Evolutionary conservation across 2,329 filamentous ascomycete species (phyloP), one percentile per base, ranked within the genome.

Genomic region (Claviceps sp.): DNA sequence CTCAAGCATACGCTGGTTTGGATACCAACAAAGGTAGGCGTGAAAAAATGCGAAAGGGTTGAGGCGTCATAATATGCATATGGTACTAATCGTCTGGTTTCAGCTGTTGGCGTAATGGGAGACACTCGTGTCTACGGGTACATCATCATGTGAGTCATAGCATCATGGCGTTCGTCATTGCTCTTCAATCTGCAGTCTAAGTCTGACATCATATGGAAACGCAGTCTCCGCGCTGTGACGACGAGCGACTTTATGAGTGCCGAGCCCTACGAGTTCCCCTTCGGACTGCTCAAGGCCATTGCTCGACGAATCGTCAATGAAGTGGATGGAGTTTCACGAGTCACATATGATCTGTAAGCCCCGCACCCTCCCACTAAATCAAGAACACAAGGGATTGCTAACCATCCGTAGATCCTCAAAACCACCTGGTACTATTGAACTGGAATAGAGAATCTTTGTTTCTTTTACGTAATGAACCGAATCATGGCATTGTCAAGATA

Each of bases 311-410:
- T 50, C 16, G 37, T 42, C 18, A 91, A 67, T 55, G 61, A 63
- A 67, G 84, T 89, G 1, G 73, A 84, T 38, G 85, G 85, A 11
- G 79, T 90, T n/a, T 79, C 78, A 58, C 72, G 84, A 26, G 85
- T 90, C 37, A 72, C 80, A 14, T 88, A 88, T 59, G 82, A 56
- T 55, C 72, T 78, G 55, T 83, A 40, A 48, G 47, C 8, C 9
- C 30, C 11, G 9, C 14, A n/a, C 6, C 14, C 5, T 6, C 18
- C 37, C 4, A 13, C 0, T n/a, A 2, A 14, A n/a, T 48, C 5
- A 22, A 26, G 20, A 38, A 16, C 24, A 22, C 11, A 6, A 22
- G 18, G n/a, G 20, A 24, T 18, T n/a, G 20, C n/a, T 37, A 5
- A 48, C n/a, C 1, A 7, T 13, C n/a, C 1, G 2, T 40, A 48